Evolutionary conservation across 139 green algal genomes (phyloP).

Genomic region (Volvox reticuliferus): DNA sequence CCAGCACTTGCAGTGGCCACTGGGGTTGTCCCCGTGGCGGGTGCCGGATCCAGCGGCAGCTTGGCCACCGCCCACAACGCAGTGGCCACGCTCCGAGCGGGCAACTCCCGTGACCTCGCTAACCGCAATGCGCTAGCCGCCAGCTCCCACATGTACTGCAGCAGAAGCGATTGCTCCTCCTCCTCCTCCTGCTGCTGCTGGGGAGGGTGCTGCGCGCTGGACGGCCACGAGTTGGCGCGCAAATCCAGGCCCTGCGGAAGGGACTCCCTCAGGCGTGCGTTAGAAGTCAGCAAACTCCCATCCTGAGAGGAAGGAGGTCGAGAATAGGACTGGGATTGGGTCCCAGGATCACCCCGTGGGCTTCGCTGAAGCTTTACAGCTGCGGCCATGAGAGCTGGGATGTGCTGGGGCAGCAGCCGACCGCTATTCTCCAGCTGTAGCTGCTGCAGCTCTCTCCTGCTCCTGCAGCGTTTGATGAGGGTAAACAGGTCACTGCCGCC

Average conservation of each 20-base stretch:
- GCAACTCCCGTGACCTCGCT: conserved; percentile 19
- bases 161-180: not conserved
- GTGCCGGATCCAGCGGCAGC: not conserved
- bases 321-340: no score
- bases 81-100: conserved; percentile 18
- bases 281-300: no score
- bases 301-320: no score
- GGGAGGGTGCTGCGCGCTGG: no score
- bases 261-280: no score
- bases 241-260: no score
- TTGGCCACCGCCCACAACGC: conserved; percentile 41
- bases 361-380: not conserved
- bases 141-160: conserved; percentile 28
- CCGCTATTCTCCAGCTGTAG: not conserved
- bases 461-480: conserved; percentile 7
- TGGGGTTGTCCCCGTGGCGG: not conserved
- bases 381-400: conserved; percentile 32
- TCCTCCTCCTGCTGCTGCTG: not conserved
- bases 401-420: conserved; percentile 9
- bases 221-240: no score
- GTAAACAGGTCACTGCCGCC: not conserved
- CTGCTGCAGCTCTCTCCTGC: not conserved
- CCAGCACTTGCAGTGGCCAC: not conserved
- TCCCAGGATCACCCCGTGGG: no score
- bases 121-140: conserved; percentile 18